Evolutionary conservation across 1,284 basidiomycete genomes (phyloP).

Genomic region (Grifola frondosa): DNA sequence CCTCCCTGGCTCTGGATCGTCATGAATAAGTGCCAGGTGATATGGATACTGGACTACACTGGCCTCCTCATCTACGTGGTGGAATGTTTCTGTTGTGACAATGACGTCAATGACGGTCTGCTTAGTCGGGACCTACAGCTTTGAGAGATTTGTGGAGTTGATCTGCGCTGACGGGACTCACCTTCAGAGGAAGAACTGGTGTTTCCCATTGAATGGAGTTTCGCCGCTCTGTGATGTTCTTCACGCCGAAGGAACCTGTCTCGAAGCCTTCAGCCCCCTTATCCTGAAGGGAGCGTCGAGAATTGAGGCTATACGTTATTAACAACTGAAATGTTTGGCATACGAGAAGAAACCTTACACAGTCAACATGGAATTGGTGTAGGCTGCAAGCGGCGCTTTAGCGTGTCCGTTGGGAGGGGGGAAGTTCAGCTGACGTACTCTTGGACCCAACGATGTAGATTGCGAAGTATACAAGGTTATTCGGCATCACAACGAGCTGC

Average conservation of each 20-base stretch:
- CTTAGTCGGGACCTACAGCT: no score
- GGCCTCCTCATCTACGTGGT: no score
- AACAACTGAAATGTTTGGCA: neutral
- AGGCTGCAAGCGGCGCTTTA: neutral
- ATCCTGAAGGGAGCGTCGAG: slow-evolving; percentile 8
- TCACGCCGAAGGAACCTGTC: slow-evolving; percentile 9
- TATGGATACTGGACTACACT: no score
- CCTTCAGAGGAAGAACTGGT: no score
- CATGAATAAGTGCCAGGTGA: no score
- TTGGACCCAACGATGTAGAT: neutral
- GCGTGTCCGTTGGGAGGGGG: neutral
- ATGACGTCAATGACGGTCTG: slow-evolving; percentile 10
- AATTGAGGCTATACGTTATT: slow-evolving; percentile 1
- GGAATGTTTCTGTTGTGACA: slow-evolving; percentile 12
- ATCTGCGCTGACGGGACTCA: no score
- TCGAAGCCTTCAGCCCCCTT: slow-evolving; percentile 11
- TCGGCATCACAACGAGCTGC: neutral
- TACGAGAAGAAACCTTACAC: neutral
- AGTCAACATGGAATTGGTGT: slow-evolving; percentile 9
- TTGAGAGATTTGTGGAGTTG: no score
- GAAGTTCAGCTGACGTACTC: slow-evolving; percentile 3
- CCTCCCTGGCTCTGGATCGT: no score
- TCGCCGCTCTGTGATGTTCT: no score
- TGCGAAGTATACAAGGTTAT: neutral
- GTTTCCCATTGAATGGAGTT: no score